Base-by-base conservation (phyloP, 192 early-diverging fungal genomes). In the Dissophora ornata region DNA sequence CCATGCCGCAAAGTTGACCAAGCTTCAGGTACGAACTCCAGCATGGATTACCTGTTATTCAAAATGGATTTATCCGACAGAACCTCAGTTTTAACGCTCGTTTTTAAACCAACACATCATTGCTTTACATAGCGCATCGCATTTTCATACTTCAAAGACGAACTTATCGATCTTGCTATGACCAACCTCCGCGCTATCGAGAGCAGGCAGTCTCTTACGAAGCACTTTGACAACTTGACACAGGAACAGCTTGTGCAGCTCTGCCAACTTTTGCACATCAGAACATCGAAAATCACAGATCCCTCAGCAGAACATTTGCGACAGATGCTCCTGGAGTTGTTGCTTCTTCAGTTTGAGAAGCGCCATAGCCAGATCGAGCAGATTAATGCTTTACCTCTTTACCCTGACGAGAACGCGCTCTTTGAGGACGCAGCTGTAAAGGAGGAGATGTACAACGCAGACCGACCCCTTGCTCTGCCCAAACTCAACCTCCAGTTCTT, bases 401-500 rank as follows among this genome's bases (percentile, higher is more conserved):
- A 94, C 65, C 94, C 94, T 2, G 89, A 94, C 65, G 91, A 94
- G 82, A 65, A 80, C 8, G 82, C 85, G 9, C 60, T 98, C 22
- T 94, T 97, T 71, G 88, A 89, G 61, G 90, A 90, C 38, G 73
- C 84, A 0, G 68, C 91, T 1, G 81, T 87, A 16, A 91, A 94
- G 61, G 85, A 89, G 5, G 90, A 93, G 68, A 92, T 88, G 44
- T 81, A 85, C 58, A 79, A 78, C 15, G 79, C 79, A 21, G 83
- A 84, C 26, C 60, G 79, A n/a, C 86, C 86, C 15, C 62, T 89
- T 16, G 86, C 92, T 1, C 75, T 96, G 6, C 98, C 98, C 4
- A 96, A 96, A 70, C 85, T 99, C 21, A 92, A 92, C 52, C 82
- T 99, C 24, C 98, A 99, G 83, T 99, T 93, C 70, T 82, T 99